Base-by-base conservation (phyloP, 2,329 filamentous ascomycete genomes). In the Monascus ruber region DNA sequence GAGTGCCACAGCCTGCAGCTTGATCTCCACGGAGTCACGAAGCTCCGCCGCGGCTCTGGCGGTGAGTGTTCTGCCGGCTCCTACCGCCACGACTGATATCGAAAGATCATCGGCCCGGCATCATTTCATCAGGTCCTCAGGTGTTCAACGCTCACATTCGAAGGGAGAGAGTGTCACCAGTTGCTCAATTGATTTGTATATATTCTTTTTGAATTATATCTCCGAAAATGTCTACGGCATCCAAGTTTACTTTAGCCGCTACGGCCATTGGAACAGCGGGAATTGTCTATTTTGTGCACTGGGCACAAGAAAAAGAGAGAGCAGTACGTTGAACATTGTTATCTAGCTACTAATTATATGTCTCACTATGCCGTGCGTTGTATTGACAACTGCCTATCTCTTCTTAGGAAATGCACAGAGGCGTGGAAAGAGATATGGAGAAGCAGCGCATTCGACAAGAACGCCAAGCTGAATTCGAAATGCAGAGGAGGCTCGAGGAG, bases 341-440 rank as follows among this genome's bases (percentile, higher is more conserved):
- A 27, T 37, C 24, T 32, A 24, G 11, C 24, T 33, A 29, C 28
- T 31, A 39, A 28, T 11, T 25, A 26, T 36, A 9, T 7, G 37
- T 28, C n/a, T n/a, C 28, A 26, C 35, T 24, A 27, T 26, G 10
- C 38, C 24, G 31, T 24, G 29, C 24, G 5, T 25, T 5, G 6
- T 32, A 31, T 33, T 42, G 17, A 42, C 37, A 35, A 35, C 41
- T 47, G 35, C 45, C 45, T 31, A 9, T 35, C 39, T 35, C 29
- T 17, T 35, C 6, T 24, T 46, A 66, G 91, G 84, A 85, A 41
- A 98, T 98, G 91, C 91, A 98, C 57, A 77, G 83, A 49, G 91
- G 91, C 34, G 91, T 98, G 33, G 70, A 96, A 47, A 84, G 89
- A 47, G 91, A 98, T 56, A 83, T 95, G 72, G 89, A 96, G 58